Percentiles rank a stretch among this genome's conserved stretches.
phyloP scores from a whole-genome alignment of 768 basidiomycete genomes.

The Psilocybe subaeruginosa region DNA sequence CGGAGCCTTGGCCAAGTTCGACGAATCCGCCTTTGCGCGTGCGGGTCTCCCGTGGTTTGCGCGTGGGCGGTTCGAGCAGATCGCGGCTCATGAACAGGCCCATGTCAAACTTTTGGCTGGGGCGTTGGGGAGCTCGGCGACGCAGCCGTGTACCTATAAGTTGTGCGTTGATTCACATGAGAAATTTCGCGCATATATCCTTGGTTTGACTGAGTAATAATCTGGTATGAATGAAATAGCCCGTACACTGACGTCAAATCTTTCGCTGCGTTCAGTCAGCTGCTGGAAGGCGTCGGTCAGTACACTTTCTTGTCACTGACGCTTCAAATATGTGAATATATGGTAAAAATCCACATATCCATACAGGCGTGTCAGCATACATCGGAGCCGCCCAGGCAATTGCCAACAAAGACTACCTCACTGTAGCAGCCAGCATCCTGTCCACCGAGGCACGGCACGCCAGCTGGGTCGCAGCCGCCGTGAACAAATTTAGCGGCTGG shows the following conservation, averaged over 20 bases:
- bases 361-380: slow-evolving; percentile 50
- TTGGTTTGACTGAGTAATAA: background rate
- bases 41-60: slow-evolving; percentile 51
- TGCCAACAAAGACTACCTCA: slow-evolving; percentile 44
- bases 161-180: slow-evolving; percentile 42
- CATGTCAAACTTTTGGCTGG: slow-evolving; percentile 48
- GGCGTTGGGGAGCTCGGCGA: slow-evolving; percentile 49
- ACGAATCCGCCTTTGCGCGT: slow-evolving; percentile 43
- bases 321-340: background rate
- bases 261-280: slow-evolving; percentile 51
- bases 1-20: slow-evolving; percentile 44
- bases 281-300: slow-evolving; percentile 58
- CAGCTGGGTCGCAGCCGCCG: slow-evolving; percentile 52
- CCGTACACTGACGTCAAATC: slow-evolving; percentile 51
- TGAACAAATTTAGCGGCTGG: slow-evolving; percentile 49
- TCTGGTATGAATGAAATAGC: slow-evolving; percentile 25
- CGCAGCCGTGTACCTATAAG: slow-evolving; percentile 58
- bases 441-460: slow-evolving; percentile 64
- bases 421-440: slow-evolving; percentile 59
- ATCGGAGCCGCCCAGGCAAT: slow-evolving; percentile 56
- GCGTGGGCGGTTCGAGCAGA: slow-evolving; percentile 50
- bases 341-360: background rate
- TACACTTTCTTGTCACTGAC: background rate
- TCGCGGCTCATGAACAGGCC: slow-evolving; percentile 51
- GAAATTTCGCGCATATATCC: background rate